Percentiles rank a stretch among this genome's conserved stretches.
These are phyloP conservation scores for Verruconis gallopava DNA, from an alignment of 2,329 filamentous ascomycete genomes.

Conservation along the genomic window DNA sequence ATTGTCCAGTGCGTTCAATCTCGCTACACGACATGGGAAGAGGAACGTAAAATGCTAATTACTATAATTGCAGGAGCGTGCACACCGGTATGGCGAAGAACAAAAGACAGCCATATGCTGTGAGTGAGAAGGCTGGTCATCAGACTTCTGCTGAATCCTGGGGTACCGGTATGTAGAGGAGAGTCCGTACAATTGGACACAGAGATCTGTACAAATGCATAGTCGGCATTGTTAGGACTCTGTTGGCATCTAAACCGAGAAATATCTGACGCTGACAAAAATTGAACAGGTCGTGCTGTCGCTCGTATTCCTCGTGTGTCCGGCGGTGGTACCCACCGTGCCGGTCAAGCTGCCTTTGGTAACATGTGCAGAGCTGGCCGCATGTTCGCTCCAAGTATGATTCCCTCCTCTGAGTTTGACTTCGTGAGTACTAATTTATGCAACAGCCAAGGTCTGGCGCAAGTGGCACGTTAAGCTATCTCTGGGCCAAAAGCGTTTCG, in stretches of 20 bases:
- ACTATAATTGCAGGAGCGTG: slow-evolving; percentile 41
- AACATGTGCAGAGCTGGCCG: slow-evolving; percentile 99
- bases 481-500: slow-evolving; percentile 98
- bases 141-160: slow-evolving; percentile 99
- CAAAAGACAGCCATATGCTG: slow-evolving; percentile 98
- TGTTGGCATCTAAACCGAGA: too few relatives aligned
- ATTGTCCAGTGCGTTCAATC: slow-evolving; percentile 73
- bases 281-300: slow-evolving; percentile 75
- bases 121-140: slow-evolving; percentile 99
- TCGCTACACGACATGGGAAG: slow-evolving; percentile 1
- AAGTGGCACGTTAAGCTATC: slow-evolving; percentile 99
- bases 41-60: slow-evolving; percentile 16
- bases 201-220: slow-evolving; percentile 3
- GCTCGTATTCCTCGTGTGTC: slow-evolving; percentile 99
- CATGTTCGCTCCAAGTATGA: slow-evolving; percentile 83
- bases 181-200: too few relatives aligned
- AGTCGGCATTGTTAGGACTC: too few relatives aligned
- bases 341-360: slow-evolving; percentile 99
- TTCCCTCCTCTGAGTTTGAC: not conserved
- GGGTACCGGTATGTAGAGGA: slow-evolving; percentile 71
- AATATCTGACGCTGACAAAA: too few relatives aligned
- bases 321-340: slow-evolving; percentile 99
- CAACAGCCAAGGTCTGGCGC: slow-evolving; percentile 81
- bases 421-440: not conserved
- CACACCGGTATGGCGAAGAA: slow-evolving; percentile 99